Base-by-base conservation (phyloP, 2,329 filamentous ascomycete species). In the Aspergillus oerlinghausenensis region DNA sequence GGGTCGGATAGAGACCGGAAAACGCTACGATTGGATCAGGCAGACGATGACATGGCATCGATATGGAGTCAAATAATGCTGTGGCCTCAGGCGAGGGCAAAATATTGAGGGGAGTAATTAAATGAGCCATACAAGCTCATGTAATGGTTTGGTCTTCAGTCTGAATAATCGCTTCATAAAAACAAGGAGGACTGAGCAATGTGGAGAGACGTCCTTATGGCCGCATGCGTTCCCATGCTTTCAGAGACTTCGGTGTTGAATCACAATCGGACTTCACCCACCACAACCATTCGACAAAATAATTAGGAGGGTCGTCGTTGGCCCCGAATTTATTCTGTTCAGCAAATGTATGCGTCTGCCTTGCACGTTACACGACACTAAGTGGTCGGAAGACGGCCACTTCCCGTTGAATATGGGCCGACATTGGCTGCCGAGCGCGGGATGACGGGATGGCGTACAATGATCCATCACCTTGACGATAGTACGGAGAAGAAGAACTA, bases 301-400 rank as follows among this genome's bases (percentile, higher is more conserved):
- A 6, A 38, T 38, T 17, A 35, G 4, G 32, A 50, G 25, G n/a
- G 26, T 26, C 43, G 45, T 53, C 35, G 52, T 57, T 59, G 55
- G 57, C 14, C 17, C 32, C 32, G 5, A 17, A 6, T 35, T 4
- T 3, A 17, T 17, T 6, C 4, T 35, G 17, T 25, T 38, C 45
- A 17, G 38, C 23, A 50, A 11, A 29, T 3, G 29, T 21, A 45
- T 35, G 45, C 42, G 51, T 52, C 56, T 17, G 23, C 57, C 42
- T 59, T 59, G 51, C 51, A 57, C 49, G 21, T 23, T 35, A 50
- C 14, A 23, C 32, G 14, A 54, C 55, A 51, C 55, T 57, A 57
- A 51, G 51, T 21, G 25, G 55, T 52, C 55, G 49, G 55, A 52
- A 56, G 50, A 59, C 19, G 32, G 32, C 17, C 32, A 17, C 32